phyloP scores from a whole-genome alignment of 345 rosid genomes.

The Moringa oleifera region DNA sequence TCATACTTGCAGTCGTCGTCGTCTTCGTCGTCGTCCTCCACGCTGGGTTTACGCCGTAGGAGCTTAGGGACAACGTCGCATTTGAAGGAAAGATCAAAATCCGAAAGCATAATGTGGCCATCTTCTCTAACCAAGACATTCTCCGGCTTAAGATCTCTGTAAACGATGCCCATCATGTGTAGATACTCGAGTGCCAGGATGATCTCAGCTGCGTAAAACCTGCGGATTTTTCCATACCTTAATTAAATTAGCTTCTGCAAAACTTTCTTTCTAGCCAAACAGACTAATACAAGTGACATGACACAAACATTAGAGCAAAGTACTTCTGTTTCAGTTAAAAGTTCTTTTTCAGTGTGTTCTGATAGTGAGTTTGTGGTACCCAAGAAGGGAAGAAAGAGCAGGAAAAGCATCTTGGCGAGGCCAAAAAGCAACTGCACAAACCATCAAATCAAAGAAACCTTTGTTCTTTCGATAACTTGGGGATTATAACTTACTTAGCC shows the following conservation, averaged over 20 bases:
- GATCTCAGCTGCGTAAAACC: conserved; percentile 74
- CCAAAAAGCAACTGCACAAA: neutral
- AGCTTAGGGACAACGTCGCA: conserved; percentile 83
- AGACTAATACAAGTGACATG: too few relatives aligned
- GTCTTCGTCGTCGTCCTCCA: conserved; percentile 11
- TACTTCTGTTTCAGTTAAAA: too few relatives aligned
- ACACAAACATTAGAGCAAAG: too few relatives aligned
- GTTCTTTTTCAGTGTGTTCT: too few relatives aligned
- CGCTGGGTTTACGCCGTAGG: conserved; percentile 26
- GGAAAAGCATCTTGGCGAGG: too few relatives aligned
- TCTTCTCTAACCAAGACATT: conserved; percentile 65
- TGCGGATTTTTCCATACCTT: conserved; percentile 13
- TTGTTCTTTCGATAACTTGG: too few relatives aligned
- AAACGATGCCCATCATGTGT: conserved; percentile 81
- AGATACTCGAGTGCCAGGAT: conserved; percentile 64
- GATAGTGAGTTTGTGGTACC: too few relatives aligned
- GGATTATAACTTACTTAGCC: conserved; percentile 46
- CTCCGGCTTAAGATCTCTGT: conserved; percentile 69
- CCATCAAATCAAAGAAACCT: too few relatives aligned
- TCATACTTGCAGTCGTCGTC: conserved; percentile 15
- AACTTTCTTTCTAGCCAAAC: too few relatives aligned
- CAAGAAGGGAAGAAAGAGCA: too few relatives aligned
- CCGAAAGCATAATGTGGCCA: conserved; percentile 75
- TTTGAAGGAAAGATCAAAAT: conserved; percentile 77
- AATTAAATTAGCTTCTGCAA: too few relatives aligned